A percentile compares a stretch with the other conserved stretches of the same genome.
phyloP scores from a whole-genome alignment of 2,329 filamentous ascomycete species.

The Xylaria digitata region DNA sequence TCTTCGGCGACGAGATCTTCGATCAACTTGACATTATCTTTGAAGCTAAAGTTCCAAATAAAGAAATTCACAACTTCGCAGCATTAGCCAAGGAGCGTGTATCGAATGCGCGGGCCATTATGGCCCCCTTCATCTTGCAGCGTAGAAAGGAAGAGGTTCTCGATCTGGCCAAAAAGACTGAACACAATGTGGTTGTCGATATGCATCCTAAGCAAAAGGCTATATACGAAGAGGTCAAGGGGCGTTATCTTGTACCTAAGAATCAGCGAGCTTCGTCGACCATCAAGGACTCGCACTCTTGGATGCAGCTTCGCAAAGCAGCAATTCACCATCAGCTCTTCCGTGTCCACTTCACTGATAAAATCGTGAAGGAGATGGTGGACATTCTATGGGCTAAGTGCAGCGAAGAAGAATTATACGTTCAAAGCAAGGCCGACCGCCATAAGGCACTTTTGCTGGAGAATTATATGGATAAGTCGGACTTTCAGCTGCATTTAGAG shows the following conservation, averaged over 20 bases:
- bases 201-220: constrained; percentile 77
- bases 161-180: constrained; percentile 83
- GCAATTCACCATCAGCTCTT: constrained; percentile 93
- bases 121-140: constrained; percentile 94
- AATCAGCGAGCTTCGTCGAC: constrained; percentile 67
- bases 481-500: constrained; percentile 74
- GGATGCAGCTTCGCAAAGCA: constrained; percentile 93
- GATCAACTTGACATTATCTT: constrained; percentile 89
- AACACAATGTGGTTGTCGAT: constrained; percentile 82
- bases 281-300: constrained; percentile 72
- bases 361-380: constrained; percentile 80
- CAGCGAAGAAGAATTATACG: constrained; percentile 61
- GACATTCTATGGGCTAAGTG: constrained; percentile 79
- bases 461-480: constrained; percentile 68
- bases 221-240: constrained; percentile 75
- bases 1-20: constrained; percentile 78
- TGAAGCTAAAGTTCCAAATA: constrained; percentile 88
- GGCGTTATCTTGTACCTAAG: constrained; percentile 71
- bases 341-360: constrained; percentile 81
- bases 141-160: constrained; percentile 94
- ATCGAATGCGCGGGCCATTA: constrained; percentile 85
- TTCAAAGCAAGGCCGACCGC: constrained; percentile 56
- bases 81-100: constrained; percentile 90
- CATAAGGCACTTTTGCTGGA: constrained; percentile 64
- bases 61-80: constrained; percentile 81